Evolutionary conservation across 73 alveolate species (phyloP), one percentile per base, ranked within the genome.

Genomic region (Paramecium tetraurelia): DNA sequence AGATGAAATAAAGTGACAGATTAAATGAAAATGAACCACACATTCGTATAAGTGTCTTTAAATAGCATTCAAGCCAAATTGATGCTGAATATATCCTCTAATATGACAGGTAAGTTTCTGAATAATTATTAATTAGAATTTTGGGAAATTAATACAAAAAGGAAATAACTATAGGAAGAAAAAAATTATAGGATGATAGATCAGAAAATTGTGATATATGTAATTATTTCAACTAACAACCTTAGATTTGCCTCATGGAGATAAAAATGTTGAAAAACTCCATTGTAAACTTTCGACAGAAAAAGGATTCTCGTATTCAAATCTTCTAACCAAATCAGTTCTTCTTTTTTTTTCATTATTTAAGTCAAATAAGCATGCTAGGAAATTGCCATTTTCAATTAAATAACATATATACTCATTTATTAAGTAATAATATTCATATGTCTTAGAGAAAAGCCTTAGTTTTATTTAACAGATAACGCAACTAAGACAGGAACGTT

Each of bases 231-330:
- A 1, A 33, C n/a, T 31, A 5, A 36, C 16, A 44, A 2, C 18
- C 1, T 10, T 43, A 41, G 70, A 40, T 9, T 35, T 80, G 4
- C 90, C 90, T 14, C 90, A 80, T 46, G 90, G 90, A 1, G 90
- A 80, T 44, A 80, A 80, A 80, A 41, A 80, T 14, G 75, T 80
- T 24, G 90, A 80, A 63, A 80, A 46, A 22, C 27, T 22, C 16
- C 90, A 80, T 22, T 80, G 90, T 35, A 80, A 80, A 35, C 18
- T 80, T 4, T 24, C 48, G 12, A 80, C 90, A 8, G 90, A 80
- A 31, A 80, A 46, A 80, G 90, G 90, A 12, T 80, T 80, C 24
- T n/a, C 46, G 20, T 46, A 24, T 80, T 33, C 90, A 48, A 80
- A 41, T 20, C 35, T 24, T 10, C 57, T 80, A 48, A 80, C 90